Evolutionary conservation across 2,329 filamentous ascomycete genomes (phyloP).

Genomic region (Ceratocystis diversiconidia): DNA sequence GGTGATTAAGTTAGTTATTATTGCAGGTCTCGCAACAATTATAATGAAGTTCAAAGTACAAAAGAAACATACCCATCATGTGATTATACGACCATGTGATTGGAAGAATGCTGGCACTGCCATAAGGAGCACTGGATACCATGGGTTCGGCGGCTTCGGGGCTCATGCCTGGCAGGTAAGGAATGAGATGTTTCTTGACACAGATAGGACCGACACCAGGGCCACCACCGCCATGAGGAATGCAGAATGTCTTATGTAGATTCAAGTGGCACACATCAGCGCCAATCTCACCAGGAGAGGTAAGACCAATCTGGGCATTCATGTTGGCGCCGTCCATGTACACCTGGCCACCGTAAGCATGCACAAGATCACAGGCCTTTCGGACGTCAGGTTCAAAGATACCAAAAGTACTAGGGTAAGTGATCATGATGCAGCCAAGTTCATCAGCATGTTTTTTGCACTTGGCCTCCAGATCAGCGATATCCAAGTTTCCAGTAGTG

Average conservation of each 20-base stretch:
- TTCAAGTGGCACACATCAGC: conserved; percentile 96
- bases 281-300: conserved; percentile 86
- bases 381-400: conserved; percentile 87
- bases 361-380: conserved; percentile 71
- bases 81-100: conserved; percentile 94
- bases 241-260: conserved; percentile 97
- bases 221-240: conserved; percentile 87
- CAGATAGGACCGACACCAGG: conserved; percentile 90
- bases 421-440: conserved; percentile 89
- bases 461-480: conserved; percentile 73
- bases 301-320: conserved; percentile 94
- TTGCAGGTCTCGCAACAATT: background rate
- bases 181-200: conserved; percentile 65
- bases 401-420: conserved; percentile 88
- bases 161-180: conserved; percentile 51
- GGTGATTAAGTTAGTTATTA: conserved; percentile 18
- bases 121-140: conserved; percentile 70
- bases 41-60: background rate
- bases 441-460: conserved; percentile 77
- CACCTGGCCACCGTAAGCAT: conserved; percentile 77
- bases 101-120: conserved; percentile 79
- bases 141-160: conserved; percentile 34
- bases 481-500: conserved; percentile 76
- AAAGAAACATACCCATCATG: conserved; percentile 56
- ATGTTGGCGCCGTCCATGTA: conserved; percentile 99